Conservation (phyloP, 768 basidiomycete genomes). For the Leccinum fibrillosum region DNA sequence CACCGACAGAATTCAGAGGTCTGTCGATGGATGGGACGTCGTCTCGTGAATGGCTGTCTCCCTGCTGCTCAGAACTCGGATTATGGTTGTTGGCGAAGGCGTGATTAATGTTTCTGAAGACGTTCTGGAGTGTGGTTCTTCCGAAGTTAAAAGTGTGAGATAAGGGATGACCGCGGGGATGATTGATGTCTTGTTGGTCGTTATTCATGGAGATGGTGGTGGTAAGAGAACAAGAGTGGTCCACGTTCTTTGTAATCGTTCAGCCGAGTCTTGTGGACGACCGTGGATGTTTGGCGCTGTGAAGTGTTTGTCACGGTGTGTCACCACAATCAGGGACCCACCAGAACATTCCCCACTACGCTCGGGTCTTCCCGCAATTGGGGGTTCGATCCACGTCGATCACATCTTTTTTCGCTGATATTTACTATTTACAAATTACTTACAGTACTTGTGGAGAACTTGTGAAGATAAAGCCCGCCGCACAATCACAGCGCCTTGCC, state of each 20-base stretch:
- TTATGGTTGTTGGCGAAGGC: constrained; percentile 20
- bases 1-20: background rate
- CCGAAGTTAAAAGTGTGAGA: constrained; percentile 20
- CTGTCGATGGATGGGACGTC: constrained; percentile 3
- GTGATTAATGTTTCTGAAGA: constrained; percentile 32
- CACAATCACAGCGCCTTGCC: constrained; percentile 29
- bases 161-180: constrained; percentile 11
- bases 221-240: constrained; percentile 18
- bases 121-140: constrained; percentile 26
- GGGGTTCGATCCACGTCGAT: constrained; percentile 13
- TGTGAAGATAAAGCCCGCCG: background rate
- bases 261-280: background rate
- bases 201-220: constrained; percentile 22
- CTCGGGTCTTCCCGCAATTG: background rate
- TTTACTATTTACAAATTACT: too few relatives aligned
- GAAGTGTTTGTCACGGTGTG: constrained; percentile 11
- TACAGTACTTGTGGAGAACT: too few relatives aligned
- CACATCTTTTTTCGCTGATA: background rate
- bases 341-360: constrained; percentile 29
- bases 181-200: constrained; percentile 10
- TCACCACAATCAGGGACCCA: constrained; percentile 21
- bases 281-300: background rate
- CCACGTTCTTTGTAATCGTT: constrained; percentile 8
- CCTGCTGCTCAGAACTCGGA: background rate
- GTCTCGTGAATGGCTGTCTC: background rate